Evolutionary conservation across 2,329 filamentous ascomycete species (phyloP).

Genomic region (Aspergillus novofumigatus): DNA sequence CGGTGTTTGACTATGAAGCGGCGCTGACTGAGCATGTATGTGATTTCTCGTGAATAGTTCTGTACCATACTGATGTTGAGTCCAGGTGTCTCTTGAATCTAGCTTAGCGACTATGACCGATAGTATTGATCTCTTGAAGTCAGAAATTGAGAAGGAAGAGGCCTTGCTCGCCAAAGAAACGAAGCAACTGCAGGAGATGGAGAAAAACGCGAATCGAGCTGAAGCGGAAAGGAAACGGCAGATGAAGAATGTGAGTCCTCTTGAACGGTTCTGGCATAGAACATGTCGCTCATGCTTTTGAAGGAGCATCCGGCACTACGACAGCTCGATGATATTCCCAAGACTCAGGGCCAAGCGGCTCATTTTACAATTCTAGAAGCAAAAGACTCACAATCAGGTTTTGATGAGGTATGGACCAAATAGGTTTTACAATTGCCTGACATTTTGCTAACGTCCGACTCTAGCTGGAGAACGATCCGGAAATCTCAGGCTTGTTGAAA

Average conservation of each 20-base stretch:
- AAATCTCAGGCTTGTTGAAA: conserved; percentile 32
- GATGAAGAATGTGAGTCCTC: conserved; percentile 35
- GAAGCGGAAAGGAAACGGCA: conserved; percentile 38
- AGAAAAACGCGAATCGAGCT: conserved; percentile 40
- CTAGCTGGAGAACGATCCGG: conserved; percentile 37
- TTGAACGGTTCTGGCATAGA: neutral
- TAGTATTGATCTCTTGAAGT: conserved; percentile 37
- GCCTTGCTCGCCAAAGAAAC: conserved; percentile 38
- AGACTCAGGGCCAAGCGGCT: conserved; percentile 12
- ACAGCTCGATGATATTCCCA: conserved; percentile 26
- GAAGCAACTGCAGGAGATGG: conserved; percentile 38
- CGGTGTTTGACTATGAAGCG: conserved; percentile 42
- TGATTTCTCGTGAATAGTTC: neutral
- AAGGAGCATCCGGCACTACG: conserved; percentile 41
- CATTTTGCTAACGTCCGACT: conserved; percentile 10
- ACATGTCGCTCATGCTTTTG: conserved; percentile 12
- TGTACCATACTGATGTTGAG: conserved; percentile 9
- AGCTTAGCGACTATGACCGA: conserved; percentile 38
- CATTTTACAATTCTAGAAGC: conserved; percentile 26
- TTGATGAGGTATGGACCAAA: conserved; percentile 30
- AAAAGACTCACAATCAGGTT: conserved; percentile 21
- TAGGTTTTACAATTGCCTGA: neutral
- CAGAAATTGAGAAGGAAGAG: conserved; percentile 42
- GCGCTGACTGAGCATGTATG: conserved; percentile 42
- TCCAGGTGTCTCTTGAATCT: conserved; percentile 35